Evolutionary conservation across 2,329 filamentous ascomycete species (phyloP), one percentile per base, ranked within the genome.

Genomic region (Penicillium nordicum): DNA sequence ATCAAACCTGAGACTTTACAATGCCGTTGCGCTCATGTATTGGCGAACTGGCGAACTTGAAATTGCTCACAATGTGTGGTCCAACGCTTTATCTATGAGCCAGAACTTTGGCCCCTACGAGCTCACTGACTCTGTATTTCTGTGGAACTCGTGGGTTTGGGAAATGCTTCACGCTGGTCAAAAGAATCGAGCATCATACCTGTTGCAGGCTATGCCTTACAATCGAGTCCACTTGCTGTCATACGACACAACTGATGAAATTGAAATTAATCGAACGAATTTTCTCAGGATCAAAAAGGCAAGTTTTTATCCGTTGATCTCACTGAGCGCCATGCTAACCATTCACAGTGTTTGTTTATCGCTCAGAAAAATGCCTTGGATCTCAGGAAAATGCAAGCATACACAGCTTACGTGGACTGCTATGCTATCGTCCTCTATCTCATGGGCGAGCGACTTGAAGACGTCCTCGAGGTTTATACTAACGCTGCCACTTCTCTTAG

Each of bases 1-100:
- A 0, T 79, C 83, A 1, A 88, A 85, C 63, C 70, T 89, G 3
- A 77, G 79, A 14, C 77, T 97, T 0, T 97, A 95, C 73, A 88
- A 91, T 63, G 84, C 86, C 0, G 96, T 93, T 67, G 90, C 88
- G 0, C 74, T 90, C 14, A 84, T 91, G 4, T 90, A 96, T 71
- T 80, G 75, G 62, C 76, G 78, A 1, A 81, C 80, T 30, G 83
- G 80, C 0, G 86, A 88, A 25, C 63, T 69, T 1, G 78, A 83
- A 0, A 76, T 84, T 45, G 86, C 88, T 5, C 75, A 79, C 23
- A 85, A 84, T 50, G 85, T 94, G 0, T 82, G 93, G 65, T 71
- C 79, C 1, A 87, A 88, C 1, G 87, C 90, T 1, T 76, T 90
- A n/a, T 77, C 77, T 3, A 83, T 86, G 79, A 79, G 75, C 52